Evolutionary conservation across 768 basidiomycete genomes (phyloP), one percentile per base, ranked within the genome.

Genomic region (Mycena amicta): DNA sequence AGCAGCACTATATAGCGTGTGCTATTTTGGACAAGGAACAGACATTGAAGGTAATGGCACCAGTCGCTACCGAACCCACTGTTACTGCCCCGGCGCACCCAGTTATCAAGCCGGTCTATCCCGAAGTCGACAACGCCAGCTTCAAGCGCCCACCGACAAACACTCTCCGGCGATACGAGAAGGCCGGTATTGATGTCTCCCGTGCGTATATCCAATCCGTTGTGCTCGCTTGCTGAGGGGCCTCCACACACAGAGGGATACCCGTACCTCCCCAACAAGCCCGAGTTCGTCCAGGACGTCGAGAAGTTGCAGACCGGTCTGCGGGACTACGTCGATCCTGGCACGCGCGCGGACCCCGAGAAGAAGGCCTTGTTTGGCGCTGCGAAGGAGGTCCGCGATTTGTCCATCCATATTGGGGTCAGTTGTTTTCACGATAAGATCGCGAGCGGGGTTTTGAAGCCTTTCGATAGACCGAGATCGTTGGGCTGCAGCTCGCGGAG

Each of bases 301-400:
- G 61, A 63, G 59, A 66, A 61, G 31, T 39, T 66, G 41, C 65
- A 63, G 52, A 61, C 59, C 3, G 49, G 52, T 41, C 51, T 63
- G 50, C 56, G 65, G 30, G 41, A 58, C 33, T 62, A 63, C 23
- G 65, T 63, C 18, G 65, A 66, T 18, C 61, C 65, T 12, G 65
- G 59, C 1, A 60, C 65, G 6, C 49, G 65, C 5, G 65, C 65
- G 5, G 62, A 66, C 54, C 61, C 61, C 3, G 56, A 62, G 57
- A 66, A 66, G 65, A 66, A 58, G 53, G 61, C 65, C 16, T 56
- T 66, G 20, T 60, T 66, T 41, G 54, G 59, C 12, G 65, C 65
- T n/a, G 65, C 65, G 3, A 66, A 62, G 50, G 57, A 66, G 47
- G 65, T 66, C 29, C 57, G 50, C 26, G 56, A 63, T 40, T 52